Percentiles rank a stretch among this genome's conserved stretches.
Evolutionary conservation across 2,329 filamentous ascomycete genomes (phyloP).

Genomic region (Aspergillus calidoustus): DNA sequence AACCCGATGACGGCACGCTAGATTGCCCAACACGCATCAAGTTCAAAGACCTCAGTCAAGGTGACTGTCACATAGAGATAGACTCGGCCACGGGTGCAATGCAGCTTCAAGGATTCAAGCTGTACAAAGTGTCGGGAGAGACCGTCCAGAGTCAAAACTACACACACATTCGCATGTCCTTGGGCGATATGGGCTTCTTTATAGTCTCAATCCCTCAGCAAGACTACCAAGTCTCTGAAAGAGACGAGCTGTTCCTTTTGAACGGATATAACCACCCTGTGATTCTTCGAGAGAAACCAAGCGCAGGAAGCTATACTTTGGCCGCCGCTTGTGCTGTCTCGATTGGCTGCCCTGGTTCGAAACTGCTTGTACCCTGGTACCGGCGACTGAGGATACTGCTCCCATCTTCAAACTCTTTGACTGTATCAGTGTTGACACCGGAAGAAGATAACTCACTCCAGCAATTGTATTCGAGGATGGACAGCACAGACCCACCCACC

Average conservation of each 20-base stretch:
- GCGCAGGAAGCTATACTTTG: background rate
- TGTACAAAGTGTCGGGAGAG: background rate
- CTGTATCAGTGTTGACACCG: background rate
- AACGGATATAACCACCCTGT: constrained; percentile 7
- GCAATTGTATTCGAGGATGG: background rate
- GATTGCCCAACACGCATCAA: background rate
- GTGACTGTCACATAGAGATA: background rate
- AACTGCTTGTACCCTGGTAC: background rate
- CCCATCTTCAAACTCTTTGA: background rate
- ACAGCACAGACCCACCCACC: background rate
- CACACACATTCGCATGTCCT: background rate
- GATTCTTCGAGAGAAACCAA: background rate
- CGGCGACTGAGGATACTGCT: background rate
- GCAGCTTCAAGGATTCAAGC: background rate
- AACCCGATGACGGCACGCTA: background rate
- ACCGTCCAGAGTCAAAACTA: background rate
- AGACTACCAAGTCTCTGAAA: background rate
- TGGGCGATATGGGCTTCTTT: background rate
- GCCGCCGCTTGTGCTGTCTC: constrained; percentile 7
- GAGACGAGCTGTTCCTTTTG: constrained; percentile 5
- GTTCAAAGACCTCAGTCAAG: background rate
- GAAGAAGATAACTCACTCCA: constrained; percentile 2
- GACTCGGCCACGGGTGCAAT: background rate
- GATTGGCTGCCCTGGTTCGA: background rate
- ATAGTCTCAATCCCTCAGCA: background rate